Evolutionary conservation across 2,329 filamentous ascomycete species (phyloP).

Genomic region (Fusarium albosuccineum): DNA sequence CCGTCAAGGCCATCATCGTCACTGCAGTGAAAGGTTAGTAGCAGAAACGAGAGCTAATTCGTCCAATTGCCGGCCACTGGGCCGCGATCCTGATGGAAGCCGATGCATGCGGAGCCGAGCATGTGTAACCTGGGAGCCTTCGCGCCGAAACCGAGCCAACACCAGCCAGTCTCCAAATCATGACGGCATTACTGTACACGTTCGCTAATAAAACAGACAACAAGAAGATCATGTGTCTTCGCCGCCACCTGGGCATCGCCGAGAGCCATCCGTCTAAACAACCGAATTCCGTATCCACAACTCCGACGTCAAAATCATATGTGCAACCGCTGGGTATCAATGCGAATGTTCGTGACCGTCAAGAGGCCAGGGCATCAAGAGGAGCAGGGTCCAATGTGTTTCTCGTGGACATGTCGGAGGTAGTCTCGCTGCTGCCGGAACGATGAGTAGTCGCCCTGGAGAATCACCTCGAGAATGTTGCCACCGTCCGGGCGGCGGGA

Average conservation of each 20-base stretch:
- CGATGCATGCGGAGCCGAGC: constrained; percentile 21
- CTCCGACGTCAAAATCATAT: constrained; percentile 29
- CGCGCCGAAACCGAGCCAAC: constrained; percentile 34
- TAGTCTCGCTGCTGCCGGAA: constrained; percentile 78
- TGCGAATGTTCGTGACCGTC: constrained; percentile 1
- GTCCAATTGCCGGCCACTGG: constrained; percentile 46
- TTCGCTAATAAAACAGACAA: constrained; percentile 21
- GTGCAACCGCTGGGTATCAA: constrained; percentile 22
- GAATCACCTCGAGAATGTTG: constrained; percentile 75
- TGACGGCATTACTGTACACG: constrained; percentile 46
- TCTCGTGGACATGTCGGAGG: constrained; percentile 66
- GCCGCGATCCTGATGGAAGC: constrained; percentile 36
- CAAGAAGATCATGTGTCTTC: constrained; percentile 18
- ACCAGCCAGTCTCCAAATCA: constrained; percentile 32
- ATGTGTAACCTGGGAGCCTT: constrained; percentile 19
- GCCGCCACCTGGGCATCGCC: constrained; percentile 10
- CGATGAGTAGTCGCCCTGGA: constrained; percentile 83
- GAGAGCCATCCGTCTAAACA: constrained; percentile 22
- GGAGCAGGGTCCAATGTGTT: constrained; percentile 51
- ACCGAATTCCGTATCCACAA: constrained; percentile 29
- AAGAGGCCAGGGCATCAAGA: constrained; percentile 32
- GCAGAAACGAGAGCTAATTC: constrained; percentile 31
- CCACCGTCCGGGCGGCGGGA: constrained; percentile 47
- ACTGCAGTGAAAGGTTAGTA: constrained; percentile 50
- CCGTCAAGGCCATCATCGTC: constrained; percentile 34